Evolutionary conservation across 2,329 filamentous ascomycete species (phyloP).

Genomic region (Calycina herbarum): DNA sequence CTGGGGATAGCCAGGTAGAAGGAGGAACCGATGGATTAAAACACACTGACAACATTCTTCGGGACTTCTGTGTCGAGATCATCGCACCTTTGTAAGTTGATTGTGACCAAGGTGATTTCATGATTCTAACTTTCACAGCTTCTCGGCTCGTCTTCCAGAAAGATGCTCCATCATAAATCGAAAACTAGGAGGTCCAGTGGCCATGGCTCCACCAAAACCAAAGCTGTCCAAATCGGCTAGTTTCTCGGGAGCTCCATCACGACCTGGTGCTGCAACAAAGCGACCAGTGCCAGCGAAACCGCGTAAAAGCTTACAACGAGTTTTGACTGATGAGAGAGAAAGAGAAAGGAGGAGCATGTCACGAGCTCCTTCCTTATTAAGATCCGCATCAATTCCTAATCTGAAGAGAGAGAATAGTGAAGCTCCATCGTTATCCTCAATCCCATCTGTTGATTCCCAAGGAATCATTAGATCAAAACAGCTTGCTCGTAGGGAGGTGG

Average conservation of each 20-base stretch:
- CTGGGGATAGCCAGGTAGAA: slow-evolving; percentile 39
- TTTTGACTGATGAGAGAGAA: slow-evolving; percentile 61
- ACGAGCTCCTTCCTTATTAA: slow-evolving; percentile 62
- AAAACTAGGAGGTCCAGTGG: slow-evolving; percentile 72
- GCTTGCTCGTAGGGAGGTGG: slow-evolving; percentile 52
- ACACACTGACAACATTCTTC: slow-evolving; percentile 57
- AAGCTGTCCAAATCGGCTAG: slow-evolving; percentile 47
- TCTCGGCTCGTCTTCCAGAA: slow-evolving; percentile 72
- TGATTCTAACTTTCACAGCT: slow-evolving; percentile 46
- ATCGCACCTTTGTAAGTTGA: slow-evolving; percentile 71
- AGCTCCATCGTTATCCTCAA: slow-evolving; percentile 49
- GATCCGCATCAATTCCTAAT: slow-evolving; percentile 63
- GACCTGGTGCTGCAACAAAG: slow-evolving; percentile 54
- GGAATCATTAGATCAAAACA: slow-evolving; percentile 43
- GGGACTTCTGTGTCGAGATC: slow-evolving; percentile 78
- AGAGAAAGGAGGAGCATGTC: slow-evolving; percentile 54
- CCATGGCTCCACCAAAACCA: slow-evolving; percentile 55
- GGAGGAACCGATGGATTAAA: slow-evolving; percentile 22
- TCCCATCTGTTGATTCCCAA: slow-evolving; percentile 46
- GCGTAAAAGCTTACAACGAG: slow-evolving; percentile 58
- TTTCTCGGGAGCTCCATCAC: slow-evolving; percentile 45
- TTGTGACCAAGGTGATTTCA: too few species aligned
- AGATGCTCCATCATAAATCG: slow-evolving; percentile 69
- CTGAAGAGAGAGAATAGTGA: slow-evolving; percentile 72
- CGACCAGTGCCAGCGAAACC: slow-evolving; percentile 45